phyloP scores from a whole-genome alignment of 2,329 filamentous ascomycete genomes.

The Elsinoe australis region DNA sequence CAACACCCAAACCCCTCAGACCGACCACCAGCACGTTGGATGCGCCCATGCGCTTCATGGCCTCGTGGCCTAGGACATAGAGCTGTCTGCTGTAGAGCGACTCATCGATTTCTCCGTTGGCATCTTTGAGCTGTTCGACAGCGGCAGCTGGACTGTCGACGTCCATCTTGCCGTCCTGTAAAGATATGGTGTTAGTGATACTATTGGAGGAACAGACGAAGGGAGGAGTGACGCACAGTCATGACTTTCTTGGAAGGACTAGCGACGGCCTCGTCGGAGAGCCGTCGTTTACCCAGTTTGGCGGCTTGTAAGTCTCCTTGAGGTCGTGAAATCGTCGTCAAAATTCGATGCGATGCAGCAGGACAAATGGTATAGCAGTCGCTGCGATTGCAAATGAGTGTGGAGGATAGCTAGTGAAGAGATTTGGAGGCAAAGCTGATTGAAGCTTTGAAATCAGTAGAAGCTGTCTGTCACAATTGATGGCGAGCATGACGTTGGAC shows the following conservation, averaged over 20 bases:
- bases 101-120: conserved; percentile 58
- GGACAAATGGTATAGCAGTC: not conserved
- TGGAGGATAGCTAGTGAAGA: not conserved
- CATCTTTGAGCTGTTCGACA: conserved; percentile 51
- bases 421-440: not conserved
- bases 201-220: not conserved
- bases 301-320: conserved; percentile 18
- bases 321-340: not conserved
- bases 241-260: conserved; percentile 47
- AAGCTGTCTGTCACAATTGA: conserved; percentile 11
- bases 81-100: conserved; percentile 61
- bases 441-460: conserved; percentile 10
- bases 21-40: conserved; percentile 91
- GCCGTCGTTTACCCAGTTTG: conserved; percentile 48
- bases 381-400: conserved; percentile 5
- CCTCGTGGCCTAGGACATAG: conserved; percentile 66
- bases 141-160: conserved; percentile 52
- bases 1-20: conserved; percentile 87
- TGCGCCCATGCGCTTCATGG: conserved; percentile 98
- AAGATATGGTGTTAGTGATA: not conserved
- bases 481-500: conserved; percentile 9
- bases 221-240: conserved; percentile 35
- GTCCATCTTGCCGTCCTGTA: conserved; percentile 52
- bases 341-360: not conserved
- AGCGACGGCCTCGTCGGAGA: conserved; percentile 40